Evolutionary conservation across 2,329 filamentous ascomycete species (phyloP), one percentile per base, ranked within the genome.

Genomic region (Fusarium sp.): DNA sequence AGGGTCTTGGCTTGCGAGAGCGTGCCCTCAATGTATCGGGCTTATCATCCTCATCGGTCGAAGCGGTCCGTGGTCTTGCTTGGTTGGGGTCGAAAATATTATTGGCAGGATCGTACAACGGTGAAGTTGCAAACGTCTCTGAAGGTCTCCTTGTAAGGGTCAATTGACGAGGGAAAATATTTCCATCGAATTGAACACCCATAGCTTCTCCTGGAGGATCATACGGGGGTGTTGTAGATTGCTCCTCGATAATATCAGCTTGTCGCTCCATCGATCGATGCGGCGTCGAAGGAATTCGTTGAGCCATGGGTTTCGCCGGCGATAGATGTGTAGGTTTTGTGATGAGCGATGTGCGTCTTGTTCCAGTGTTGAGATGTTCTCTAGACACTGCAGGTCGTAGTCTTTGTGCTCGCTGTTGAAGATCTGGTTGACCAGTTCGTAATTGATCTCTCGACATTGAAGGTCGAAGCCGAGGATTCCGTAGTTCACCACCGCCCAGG

Each of bases 1-100:
- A 95, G 58, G 88, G 86, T 60, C 83, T 79, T 3, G 83, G 78
- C 37, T 81, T 81, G 30, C 67, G 70, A 35, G 73, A 69, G 16
- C 76, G 77, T 38, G 67, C 57, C 46, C 63, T 78, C 47, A 74
- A 64, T 15, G 70, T 71, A 32, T 77, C 78, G 16, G 60, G 62
- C 19, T 67, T 49, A 28, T 67, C 72, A 23, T 69, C 66, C 7
- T 75, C 72, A 12, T 78, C 67, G 50, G 74, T 71, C 66, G 75
- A 75, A 56, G 77, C 63, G 15, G 76, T 65, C 60, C 47, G 66
- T 7, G 68, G 60, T 35, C 66, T 54, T 9, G 52, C 28, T 35
- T 76, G 67, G 21, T 71, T 73, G 18, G 64, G 63, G 35, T 79
- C 72, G 18, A 78, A 77, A 44, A 69, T 67, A 21, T 67, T 61